Conservation (phyloP, 179 eudicot species). For the Beta corolliflora region DNA sequence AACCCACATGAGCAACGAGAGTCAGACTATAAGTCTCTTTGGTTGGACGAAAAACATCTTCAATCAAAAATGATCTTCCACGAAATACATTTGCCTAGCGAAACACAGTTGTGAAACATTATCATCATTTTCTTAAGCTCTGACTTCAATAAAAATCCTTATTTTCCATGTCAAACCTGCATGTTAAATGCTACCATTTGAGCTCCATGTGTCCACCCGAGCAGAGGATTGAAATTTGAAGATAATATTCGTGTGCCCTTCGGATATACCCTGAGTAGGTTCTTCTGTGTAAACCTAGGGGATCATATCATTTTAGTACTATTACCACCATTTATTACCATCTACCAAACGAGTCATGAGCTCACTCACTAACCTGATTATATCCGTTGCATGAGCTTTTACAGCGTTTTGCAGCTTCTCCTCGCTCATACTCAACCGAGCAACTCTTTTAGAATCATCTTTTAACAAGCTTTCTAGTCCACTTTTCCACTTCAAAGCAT, state of each 20-base stretch:
- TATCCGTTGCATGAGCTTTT: conserved; percentile 37
- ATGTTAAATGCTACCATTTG: conserved; percentile 95
- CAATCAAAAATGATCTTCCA: too few species aligned
- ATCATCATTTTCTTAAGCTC: too few species aligned
- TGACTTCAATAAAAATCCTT: neutral
- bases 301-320: neutral
- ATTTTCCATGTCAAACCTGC: conserved; percentile 54
- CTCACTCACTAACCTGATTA: conserved; percentile 42
- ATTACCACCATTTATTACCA: too few species aligned
- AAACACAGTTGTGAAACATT: too few species aligned
- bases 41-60: too few species aligned
- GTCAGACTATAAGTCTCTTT: neutral
- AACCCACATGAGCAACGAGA: neutral
- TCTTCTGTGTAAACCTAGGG: conserved; percentile 70
- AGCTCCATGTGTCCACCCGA: conserved; percentile 88
- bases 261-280: conserved; percentile 75
- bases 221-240: conserved; percentile 71
- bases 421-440: conserved; percentile 59
- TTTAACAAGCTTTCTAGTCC: conserved; percentile 30
- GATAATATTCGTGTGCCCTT: conserved; percentile 71
- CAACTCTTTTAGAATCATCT: conserved; percentile 32
- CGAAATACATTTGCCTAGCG: too few species aligned
- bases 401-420: conserved; percentile 44
- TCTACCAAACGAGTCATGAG: neutral
- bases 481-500: conserved; percentile 44